Conservation (phyloP, 2,329 filamentous ascomycete species). For the Cladorrhinum sp. region DNA sequence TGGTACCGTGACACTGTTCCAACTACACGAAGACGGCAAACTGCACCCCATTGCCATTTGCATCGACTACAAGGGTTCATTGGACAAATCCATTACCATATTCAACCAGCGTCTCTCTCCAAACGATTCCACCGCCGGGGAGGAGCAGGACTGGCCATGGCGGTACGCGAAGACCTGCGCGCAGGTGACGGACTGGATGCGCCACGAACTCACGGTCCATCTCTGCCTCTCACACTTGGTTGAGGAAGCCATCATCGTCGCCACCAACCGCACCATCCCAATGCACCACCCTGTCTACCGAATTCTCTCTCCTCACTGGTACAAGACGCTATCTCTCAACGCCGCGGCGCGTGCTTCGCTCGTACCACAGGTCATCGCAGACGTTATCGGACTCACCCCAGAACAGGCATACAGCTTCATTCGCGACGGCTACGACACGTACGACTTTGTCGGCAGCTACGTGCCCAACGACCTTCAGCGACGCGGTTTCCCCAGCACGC, state of each 20-base stretch:
- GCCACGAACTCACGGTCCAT: conserved; percentile 47
- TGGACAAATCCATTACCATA: conserved; percentile 45
- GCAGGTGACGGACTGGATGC: conserved; percentile 47
- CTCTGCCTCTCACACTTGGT: conserved; percentile 45
- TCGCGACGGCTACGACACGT: conserved; percentile 40
- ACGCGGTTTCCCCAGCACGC: conserved; percentile 42
- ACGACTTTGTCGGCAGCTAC: conserved; percentile 44
- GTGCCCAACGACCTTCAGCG: conserved; percentile 43
- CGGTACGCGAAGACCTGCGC: conserved; percentile 51
- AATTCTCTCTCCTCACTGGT: conserved; percentile 47
- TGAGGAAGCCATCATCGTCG: conserved; percentile 48
- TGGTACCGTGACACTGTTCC: conserved; percentile 43
- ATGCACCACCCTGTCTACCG: conserved; percentile 43
- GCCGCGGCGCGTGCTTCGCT: conserved; percentile 43
- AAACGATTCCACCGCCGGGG: conserved; percentile 29
- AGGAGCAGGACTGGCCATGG: conserved; percentile 49
- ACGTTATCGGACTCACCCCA: conserved; percentile 40
- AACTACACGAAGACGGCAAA: conserved; percentile 42
- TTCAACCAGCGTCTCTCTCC: conserved; percentile 46
- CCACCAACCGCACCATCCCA: conserved; percentile 41
- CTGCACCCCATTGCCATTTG: conserved; percentile 49
- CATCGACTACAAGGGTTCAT: conserved; percentile 43
- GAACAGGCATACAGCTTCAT: conserved; percentile 38
- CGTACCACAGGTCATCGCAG: conserved; percentile 43
- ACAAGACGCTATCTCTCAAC: conserved; percentile 49